Conservation (phyloP, 495 filamentous ascomycete genomes). For the Podospora tetraspora region DNA sequence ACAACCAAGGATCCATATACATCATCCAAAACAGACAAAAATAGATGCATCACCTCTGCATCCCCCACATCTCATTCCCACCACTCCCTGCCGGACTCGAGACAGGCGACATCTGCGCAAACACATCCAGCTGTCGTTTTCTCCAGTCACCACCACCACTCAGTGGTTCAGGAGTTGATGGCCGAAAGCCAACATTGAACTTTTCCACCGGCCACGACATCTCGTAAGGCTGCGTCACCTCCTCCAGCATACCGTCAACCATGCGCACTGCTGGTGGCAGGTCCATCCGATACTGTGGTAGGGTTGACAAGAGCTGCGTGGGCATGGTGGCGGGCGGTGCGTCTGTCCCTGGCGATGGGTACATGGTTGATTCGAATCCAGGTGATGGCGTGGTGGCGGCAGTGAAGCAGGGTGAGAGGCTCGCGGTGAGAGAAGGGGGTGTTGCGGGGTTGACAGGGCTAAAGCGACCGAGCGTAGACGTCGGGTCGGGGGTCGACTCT, state of each 20-base stretch:
- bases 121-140: not conserved
- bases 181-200: not conserved
- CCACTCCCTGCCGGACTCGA: not conserved
- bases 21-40: not conserved
- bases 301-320: not conserved
- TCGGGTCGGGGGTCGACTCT: not conserved
- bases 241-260: conserved; percentile 3
- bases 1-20: not conserved
- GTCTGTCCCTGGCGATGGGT: not conserved
- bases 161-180: not conserved
- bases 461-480: not conserved
- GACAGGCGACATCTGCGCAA: not conserved
- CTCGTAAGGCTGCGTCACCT: conserved; percentile 8
- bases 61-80: not conserved
- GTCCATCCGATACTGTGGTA: not conserved
- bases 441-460: not conserved
- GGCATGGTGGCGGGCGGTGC: not conserved
- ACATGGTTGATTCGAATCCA: not conserved
- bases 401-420: not conserved
- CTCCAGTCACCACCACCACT: not conserved
- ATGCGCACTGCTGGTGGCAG: not conserved
- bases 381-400: not conserved
- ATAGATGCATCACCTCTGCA: not conserved
- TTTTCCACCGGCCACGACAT: not conserved
- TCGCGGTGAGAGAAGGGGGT: not conserved